A percentile compares a stretch with the other conserved stretches of the same genome.
Conservation (phyloP, 106 monocot genomes). For the Xerophyta viscosa region DNA sequence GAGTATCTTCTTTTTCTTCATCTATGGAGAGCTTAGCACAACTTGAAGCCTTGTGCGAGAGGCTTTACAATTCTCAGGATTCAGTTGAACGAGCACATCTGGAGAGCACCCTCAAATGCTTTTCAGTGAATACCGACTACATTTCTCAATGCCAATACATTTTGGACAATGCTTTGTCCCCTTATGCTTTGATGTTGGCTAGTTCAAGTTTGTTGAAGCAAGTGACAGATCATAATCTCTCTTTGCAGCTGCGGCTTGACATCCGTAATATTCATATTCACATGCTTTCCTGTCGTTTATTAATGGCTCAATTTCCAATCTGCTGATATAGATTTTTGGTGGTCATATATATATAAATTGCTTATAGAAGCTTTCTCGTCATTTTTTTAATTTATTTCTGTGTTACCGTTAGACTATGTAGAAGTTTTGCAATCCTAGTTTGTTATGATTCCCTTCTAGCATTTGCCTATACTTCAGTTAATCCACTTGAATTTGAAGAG, state of each 20-base stretch:
- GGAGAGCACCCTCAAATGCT: constrained; percentile 92
- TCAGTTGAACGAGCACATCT: constrained; percentile 88
- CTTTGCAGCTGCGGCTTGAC: constrained; percentile 91
- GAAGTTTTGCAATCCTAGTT: too few relatives aligned
- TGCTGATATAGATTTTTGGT: too few relatives aligned
- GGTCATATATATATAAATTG: too few relatives aligned
- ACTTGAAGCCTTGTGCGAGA: constrained; percentile 90
- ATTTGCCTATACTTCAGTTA: too few relatives aligned
- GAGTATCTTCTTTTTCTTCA: constrained; percentile 19
- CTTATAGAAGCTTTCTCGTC: too few relatives aligned
- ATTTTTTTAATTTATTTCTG: too few relatives aligned
- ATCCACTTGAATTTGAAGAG: too few relatives aligned
- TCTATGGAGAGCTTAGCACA: constrained; percentile 97
- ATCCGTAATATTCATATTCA: constrained; percentile 77
- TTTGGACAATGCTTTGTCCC: constrained; percentile 95
- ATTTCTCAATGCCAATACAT: constrained; percentile 97
- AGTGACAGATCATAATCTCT: constrained; percentile 91
- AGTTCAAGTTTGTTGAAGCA: constrained; percentile 98
- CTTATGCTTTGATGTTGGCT: constrained; percentile 99
- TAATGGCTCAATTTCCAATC: too few relatives aligned
- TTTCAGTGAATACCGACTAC: constrained; percentile 89
- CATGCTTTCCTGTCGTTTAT: too few relatives aligned
- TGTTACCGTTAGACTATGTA: too few relatives aligned
- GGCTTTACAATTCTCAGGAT: constrained; percentile 96
- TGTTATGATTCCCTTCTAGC: too few relatives aligned